Evolutionary conservation across 108 stramenopile genomes (phyloP), one percentile per base, ranked within the genome.

Genomic region (Skeletonema menzelii): DNA sequence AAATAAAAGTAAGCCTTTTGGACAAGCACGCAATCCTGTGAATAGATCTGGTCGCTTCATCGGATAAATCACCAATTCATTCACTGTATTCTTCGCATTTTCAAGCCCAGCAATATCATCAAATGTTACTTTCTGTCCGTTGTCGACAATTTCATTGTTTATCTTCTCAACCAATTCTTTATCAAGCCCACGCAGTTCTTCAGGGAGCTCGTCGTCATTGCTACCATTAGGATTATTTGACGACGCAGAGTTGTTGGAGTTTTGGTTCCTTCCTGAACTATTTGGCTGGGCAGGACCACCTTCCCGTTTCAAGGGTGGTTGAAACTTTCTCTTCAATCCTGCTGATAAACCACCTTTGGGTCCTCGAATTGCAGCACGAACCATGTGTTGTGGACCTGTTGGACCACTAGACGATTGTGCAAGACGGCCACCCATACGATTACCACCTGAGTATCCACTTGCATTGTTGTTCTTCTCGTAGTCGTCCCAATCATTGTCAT

Each of bases 21-120:
- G 95, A 61, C 85, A 86, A 5, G 87, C 67, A 20, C 97, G 81
- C 22, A 98, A 70, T 24, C 97, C 97, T 12, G 91, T 95, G 80
- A 98, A 98, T 15, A 98, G 61, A 44, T 96, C 97, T 8, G 97
- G 97, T 12, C 95, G 88, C 62, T 86, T 79, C 94, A 96, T 95
- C 14, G 97, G 97, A 91, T 87, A 87, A 59, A 93, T 86, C 14
- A 98, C 93, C n/a, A 93, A 73, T 83, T 98, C 97, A 63, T 81
- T 62, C 8, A 98, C 79, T 10, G 94, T 91, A 42, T 80, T 74
- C 65, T 98, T 98, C 56, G 95, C 97, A 71, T 92, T 80, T 4
- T 70, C 60, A 56, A 97, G 70, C 0, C 97, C 97, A 12, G 95
- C 95, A 82, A 97, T 95, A 63, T 95, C 95, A 55, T 91, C 88